Percentiles rank a stretch among this genome's conserved stretches.
Conservation (phyloP, 257 asterid species). For the Leptodermis oblonga region DNA sequence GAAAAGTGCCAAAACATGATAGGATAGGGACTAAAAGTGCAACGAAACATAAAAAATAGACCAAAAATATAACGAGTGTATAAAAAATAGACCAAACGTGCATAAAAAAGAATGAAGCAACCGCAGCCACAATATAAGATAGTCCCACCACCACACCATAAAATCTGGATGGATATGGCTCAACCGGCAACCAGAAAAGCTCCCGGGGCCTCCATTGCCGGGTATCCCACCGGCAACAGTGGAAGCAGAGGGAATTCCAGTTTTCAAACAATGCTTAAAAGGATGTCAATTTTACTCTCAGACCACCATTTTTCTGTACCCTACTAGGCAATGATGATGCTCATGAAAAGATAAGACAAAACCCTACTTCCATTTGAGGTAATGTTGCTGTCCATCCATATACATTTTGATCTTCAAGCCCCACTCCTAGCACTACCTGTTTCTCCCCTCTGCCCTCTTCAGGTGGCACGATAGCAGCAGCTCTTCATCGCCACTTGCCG, state of each 20-base stretch:
- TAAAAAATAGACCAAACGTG: too few relatives aligned
- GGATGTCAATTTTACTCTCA: slow-evolving; percentile 17
- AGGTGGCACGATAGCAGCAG: slow-evolving; percentile 7
- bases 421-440: slow-evolving; percentile 10
- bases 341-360: slow-evolving; percentile 23
- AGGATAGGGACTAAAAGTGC: too few relatives aligned
- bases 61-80: too few relatives aligned
- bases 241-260: slow-evolving; percentile 19
- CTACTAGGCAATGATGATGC: slow-evolving; percentile 22
- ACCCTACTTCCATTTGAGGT: slow-evolving; percentile 24
- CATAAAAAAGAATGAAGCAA: slow-evolving; percentile 6
- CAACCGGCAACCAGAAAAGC: slow-evolving; percentile 23
- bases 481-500: neutral
- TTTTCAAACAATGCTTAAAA: slow-evolving; percentile 8
- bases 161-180: slow-evolving; percentile 29
- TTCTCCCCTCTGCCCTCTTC: slow-evolving; percentile 3
- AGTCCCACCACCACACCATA: slow-evolving; percentile 47
- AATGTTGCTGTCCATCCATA: slow-evolving; percentile 11
- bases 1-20: too few relatives aligned
- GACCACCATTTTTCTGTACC: slow-evolving; percentile 19
- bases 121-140: slow-evolving; percentile 13
- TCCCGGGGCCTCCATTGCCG: slow-evolving; percentile 33
- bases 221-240: slow-evolving; percentile 26
- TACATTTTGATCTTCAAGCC: slow-evolving; percentile 7
- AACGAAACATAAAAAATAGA: too few relatives aligned